These are phyloP conservation scores for Drechslera avenae DNA, from an alignment of 2,329 filamentous ascomycete genomes.

Conservation along the genomic window DNA sequence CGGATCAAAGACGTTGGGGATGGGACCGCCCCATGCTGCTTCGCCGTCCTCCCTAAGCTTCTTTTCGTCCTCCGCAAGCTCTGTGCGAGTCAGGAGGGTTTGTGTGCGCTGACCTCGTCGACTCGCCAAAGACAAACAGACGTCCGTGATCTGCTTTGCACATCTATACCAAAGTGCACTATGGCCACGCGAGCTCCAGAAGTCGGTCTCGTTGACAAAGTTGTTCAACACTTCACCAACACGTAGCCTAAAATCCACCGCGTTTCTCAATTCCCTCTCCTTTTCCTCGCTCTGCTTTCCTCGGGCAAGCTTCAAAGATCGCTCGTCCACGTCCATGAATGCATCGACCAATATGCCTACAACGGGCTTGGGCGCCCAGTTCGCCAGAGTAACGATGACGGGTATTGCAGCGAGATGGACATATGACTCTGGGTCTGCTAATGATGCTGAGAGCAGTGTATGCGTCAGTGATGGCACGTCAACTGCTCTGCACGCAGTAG, in stretches of 20 bases:
- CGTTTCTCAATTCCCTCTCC: slow-evolving; percentile 35
- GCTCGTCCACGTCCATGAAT: slow-evolving; percentile 67
- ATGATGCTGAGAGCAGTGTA: slow-evolving; percentile 66
- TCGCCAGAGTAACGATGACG: slow-evolving; percentile 66
- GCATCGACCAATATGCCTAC: slow-evolving; percentile 67
- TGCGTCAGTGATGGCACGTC: slow-evolving; percentile 70
- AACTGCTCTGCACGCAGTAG: slow-evolving; percentile 60
- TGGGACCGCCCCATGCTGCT: slow-evolving; percentile 61
- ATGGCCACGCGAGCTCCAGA: slow-evolving; percentile 19
- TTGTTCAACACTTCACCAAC: slow-evolving; percentile 63
- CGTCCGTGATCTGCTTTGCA: slow-evolving; percentile 55
- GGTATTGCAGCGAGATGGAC: slow-evolving; percentile 72
- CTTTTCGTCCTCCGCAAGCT: slow-evolving; percentile 56
- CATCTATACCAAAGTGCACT: slow-evolving; percentile 8
- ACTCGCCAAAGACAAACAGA: slow-evolving; percentile 67
- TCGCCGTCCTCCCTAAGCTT: slow-evolving; percentile 58
- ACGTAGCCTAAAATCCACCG: slow-evolving; percentile 67
- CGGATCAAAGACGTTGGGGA: slow-evolving; percentile 42
- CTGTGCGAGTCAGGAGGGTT: slow-evolving; percentile 63
- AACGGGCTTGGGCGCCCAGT: slow-evolving; percentile 66
- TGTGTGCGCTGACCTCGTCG: slow-evolving; percentile 66
- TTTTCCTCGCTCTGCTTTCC: slow-evolving; percentile 25
- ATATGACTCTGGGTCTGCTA: slow-evolving; percentile 72
- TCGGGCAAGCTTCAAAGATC: slow-evolving; percentile 27
- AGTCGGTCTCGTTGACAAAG: slow-evolving; percentile 23